Base-by-base conservation (phyloP, 2,329 filamentous ascomycete genomes). In the Claviceps sorghi region DNA sequence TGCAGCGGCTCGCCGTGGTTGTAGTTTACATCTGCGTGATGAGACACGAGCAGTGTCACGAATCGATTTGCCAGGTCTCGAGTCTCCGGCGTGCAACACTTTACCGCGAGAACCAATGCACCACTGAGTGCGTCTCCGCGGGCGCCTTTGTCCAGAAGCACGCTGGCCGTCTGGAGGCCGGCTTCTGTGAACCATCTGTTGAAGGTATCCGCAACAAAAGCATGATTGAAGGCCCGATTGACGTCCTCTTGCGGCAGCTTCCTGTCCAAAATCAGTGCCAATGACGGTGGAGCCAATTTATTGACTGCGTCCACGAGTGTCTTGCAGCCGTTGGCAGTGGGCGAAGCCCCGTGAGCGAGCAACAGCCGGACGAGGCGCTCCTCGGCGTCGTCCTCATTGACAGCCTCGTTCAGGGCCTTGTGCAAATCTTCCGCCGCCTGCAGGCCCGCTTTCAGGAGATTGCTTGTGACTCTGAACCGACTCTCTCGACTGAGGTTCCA, bases 1-100 rank as follows among this genome's bases (percentile, higher is more conserved):
- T 74, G 72, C 7, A 84, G 62, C 1, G 76, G 73, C 58, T 78
- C 68, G 7, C 80, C 80, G 48, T 73, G 62, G 40, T 75, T 70
- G 58, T 72, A 69, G 57, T 80, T 73, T 53, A 77, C 69, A 45
- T 75, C 68, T 0, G 70, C 72, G 2, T 67, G 69, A 50, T 73
- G 62, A 5, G 54, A 57, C 7, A 68, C 58, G 15, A 72, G 58
- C 1, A 70, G 52, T 5, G 67, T 66, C 5, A 76, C 66, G 58
- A 80, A 79, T 0, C 64, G 58, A 42, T 71, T 66, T 0, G 73
- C 70, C 1, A 78, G 55, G 1, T 64, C 56, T 15, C 66, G 61
- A 0, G 66, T 65, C 2, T 72, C 68, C 1, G 65, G 58, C 0
- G 64, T 66, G 17, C 69, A 69, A 7, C 67, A 64, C 51, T 73